Evolutionary conservation across 2,329 filamentous ascomycete genomes (phyloP).

Genomic region (Neophaeococcomyces mojaviensis): DNA sequence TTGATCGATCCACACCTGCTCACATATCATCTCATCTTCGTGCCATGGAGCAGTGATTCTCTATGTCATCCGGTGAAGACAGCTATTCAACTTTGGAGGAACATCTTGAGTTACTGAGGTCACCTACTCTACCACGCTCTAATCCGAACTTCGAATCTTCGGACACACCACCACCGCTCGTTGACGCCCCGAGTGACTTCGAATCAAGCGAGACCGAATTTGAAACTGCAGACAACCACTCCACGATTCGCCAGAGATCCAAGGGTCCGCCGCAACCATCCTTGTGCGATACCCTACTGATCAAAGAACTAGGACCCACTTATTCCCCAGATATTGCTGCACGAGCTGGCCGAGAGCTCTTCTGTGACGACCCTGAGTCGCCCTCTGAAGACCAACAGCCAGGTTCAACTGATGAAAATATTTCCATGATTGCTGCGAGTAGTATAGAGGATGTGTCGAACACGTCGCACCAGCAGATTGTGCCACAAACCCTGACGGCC

Average conservation of each 20-base stretch:
- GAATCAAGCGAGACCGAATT: background rate
- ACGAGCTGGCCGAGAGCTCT: slow-evolving; percentile 1
- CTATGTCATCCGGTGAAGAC: slow-evolving; percentile 2
- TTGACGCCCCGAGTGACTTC: slow-evolving; percentile 5
- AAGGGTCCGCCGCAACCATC: slow-evolving; percentile 5
- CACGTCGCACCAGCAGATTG: background rate
- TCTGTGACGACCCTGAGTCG: background rate
- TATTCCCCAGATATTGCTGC: slow-evolving; percentile 7
- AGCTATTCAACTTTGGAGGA: slow-evolving; percentile 8
- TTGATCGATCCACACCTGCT: background rate
- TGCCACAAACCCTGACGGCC: slow-evolving; percentile 4
- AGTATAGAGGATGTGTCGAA: background rate
- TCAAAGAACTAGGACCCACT: slow-evolving; percentile 2
- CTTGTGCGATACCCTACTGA: slow-evolving; percentile 6
- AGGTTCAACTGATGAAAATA: background rate
- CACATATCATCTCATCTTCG: background rate
- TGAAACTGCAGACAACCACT: background rate
- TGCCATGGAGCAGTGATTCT: slow-evolving; percentile 6
- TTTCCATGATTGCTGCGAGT: background rate
- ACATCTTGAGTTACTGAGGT: slow-evolving; percentile 2
- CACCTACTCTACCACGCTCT: slow-evolving; percentile 5
- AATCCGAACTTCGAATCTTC: background rate
- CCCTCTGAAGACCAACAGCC: slow-evolving; percentile 2
- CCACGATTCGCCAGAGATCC: background rate
- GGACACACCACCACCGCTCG: slow-evolving; percentile 5